These are phyloP conservation scores for Moringa oleifera DNA, from an alignment of 345 rosid genomes.

Conservation along the genomic window DNA sequence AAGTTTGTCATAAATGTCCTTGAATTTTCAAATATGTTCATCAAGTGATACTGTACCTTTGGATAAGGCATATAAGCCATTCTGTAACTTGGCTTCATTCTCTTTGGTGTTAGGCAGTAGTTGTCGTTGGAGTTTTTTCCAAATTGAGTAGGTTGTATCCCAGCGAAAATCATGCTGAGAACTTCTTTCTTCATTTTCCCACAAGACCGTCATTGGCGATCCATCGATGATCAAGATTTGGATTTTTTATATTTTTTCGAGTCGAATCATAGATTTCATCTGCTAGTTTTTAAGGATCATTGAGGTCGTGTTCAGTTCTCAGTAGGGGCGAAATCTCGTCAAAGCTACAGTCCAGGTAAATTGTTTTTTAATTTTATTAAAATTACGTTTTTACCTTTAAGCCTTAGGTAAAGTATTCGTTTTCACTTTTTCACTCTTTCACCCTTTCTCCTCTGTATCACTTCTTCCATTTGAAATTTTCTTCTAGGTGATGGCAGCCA, in stretches of 20 bases:
- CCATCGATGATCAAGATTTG: background rate
- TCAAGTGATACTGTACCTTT: background rate
- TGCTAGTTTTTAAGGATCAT: background rate
- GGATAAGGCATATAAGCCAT: background rate
- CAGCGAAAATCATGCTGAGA: background rate
- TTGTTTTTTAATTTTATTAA: too few species aligned
- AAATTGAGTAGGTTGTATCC: slow-evolving; percentile 2
- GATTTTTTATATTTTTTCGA: background rate
- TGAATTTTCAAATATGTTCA: background rate
- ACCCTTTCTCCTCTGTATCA: too few species aligned
- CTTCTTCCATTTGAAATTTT: too few species aligned
- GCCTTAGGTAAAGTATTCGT: too few species aligned
- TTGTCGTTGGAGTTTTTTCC: background rate
- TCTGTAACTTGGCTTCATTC: background rate
- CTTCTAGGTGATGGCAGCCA: too few species aligned
- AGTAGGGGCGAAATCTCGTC: too few species aligned
- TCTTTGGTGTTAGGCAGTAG: background rate
- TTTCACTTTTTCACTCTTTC: too few species aligned
- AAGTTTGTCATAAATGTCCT: background rate
- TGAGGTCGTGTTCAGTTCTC: background rate
- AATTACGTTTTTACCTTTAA: too few species aligned
- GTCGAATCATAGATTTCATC: background rate
- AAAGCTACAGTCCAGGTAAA: too few species aligned
- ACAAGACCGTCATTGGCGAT: background rate
- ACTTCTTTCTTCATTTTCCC: background rate